Evolutionary conservation across 768 basidiomycete species (phyloP).

Genomic region (Mycena leptocephala): DNA sequence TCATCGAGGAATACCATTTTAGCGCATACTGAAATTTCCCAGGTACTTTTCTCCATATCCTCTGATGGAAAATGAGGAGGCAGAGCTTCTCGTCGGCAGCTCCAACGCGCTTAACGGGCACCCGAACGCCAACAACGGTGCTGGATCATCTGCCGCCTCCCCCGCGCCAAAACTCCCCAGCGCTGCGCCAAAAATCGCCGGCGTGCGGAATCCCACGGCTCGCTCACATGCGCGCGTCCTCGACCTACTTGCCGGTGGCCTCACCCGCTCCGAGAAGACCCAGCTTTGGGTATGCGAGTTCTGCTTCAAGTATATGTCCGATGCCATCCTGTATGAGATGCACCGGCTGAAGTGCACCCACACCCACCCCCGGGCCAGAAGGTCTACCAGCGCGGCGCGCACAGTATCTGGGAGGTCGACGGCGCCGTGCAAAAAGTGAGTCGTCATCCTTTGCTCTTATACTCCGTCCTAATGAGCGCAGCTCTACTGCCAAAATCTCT

Average conservation of each 20-base stretch:
- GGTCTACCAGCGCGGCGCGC: slow-evolving; percentile 92
- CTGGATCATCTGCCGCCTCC: slow-evolving; percentile 35
- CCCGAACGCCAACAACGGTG: slow-evolving; percentile 35
- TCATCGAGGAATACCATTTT: neutral
- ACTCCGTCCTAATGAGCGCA: slow-evolving; percentile 47
- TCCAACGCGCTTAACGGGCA: slow-evolving; percentile 40
- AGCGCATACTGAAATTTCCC: slow-evolving; percentile 4
- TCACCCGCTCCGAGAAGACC: slow-evolving; percentile 69
- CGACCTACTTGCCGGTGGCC: slow-evolving; percentile 78
- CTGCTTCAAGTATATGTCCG: slow-evolving; percentile 98
- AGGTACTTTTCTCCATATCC: slow-evolving; percentile 98
- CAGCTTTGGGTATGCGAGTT: slow-evolving; percentile 89
- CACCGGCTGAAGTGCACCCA: slow-evolving; percentile 80
- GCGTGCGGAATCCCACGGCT: slow-evolving; percentile 64
- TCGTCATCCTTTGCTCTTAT: neutral
- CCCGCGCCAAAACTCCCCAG: slow-evolving; percentile 63
- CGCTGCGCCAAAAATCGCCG: slow-evolving; percentile 62
- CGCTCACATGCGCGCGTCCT: slow-evolving; percentile 83
- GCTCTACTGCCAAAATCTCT: slow-evolving; percentile 97
- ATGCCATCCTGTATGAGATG: slow-evolving; percentile 77
- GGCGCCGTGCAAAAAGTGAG: slow-evolving; percentile 88
- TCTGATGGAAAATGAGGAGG: slow-evolving; percentile 75
- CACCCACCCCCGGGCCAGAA: slow-evolving; percentile 86
- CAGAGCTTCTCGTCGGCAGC: slow-evolving; percentile 52
- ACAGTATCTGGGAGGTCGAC: slow-evolving; percentile 97